These are phyloP conservation scores for Aspergillus ellipticus DNA, from an alignment of 495 filamentous ascomycete genomes.

Conservation along the genomic window DNA sequence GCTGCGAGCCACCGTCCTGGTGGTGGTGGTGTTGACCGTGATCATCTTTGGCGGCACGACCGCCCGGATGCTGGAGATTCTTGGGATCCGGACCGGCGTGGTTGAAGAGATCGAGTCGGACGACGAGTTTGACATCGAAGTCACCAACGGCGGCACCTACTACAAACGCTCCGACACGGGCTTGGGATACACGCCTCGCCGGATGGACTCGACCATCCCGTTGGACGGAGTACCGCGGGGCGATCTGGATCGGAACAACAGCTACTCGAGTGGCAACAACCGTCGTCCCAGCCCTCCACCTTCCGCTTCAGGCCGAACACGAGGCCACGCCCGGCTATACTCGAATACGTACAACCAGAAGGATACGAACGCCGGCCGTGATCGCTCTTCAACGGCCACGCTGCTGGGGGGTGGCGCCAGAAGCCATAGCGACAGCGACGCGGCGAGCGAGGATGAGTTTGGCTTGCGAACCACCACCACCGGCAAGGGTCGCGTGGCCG, in stretches of 20 bases:
- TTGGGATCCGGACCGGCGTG: conserved; percentile 90
- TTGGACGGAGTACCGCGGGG: conserved; percentile 45
- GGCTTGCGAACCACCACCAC: conserved; percentile 27
- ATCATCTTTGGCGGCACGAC: conserved; percentile 99
- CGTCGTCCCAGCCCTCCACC: conserved; percentile 47
- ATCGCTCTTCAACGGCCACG: conserved; percentile 39
- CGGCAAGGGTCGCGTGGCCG: conserved; percentile 59
- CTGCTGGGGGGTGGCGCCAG: conserved; percentile 41
- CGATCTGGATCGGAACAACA: conserved; percentile 29
- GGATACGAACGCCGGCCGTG: conserved; percentile 36
- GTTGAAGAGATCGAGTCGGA: conserved; percentile 95
- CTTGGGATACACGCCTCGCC: conserved; percentile 71
- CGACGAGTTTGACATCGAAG: conserved; percentile 97
- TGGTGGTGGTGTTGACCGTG: conserved; percentile 95
- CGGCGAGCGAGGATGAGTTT: conserved; percentile 51
- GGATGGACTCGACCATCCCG: conserved; percentile 51
- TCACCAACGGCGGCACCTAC: conserved; percentile 68
- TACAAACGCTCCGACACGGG: conserved; percentile 69
- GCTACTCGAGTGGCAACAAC: conserved; percentile 56
- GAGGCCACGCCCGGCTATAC: conserved; percentile 45
- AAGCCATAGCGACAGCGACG: conserved; percentile 47
- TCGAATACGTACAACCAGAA: conserved; percentile 56
- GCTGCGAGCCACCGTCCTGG: conserved; percentile 85
- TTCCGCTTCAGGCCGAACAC: conserved; percentile 40
- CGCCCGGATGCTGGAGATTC: conserved; percentile 95